Evolutionary conservation across 805 yeast species (phyloP).

Genomic region (Dipodascopsis tothii): DNA sequence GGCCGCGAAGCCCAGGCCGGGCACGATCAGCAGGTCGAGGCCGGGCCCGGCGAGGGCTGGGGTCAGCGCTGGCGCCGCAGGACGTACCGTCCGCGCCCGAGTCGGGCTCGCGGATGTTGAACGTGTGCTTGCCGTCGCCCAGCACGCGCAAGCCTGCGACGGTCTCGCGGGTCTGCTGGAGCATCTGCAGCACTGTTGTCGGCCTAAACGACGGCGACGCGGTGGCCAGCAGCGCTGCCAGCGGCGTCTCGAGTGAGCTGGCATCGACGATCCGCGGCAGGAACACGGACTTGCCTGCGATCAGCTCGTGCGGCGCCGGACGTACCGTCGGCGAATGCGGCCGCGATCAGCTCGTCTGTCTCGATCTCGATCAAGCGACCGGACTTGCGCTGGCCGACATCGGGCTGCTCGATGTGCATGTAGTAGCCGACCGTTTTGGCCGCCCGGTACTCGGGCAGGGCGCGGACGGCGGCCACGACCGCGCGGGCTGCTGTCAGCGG

Average conservation of each 20-base stretch:
- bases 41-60: conserved; percentile 31
- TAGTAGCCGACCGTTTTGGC: conserved; percentile 56
- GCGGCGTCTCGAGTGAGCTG: not conserved
- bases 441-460: conserved; percentile 34
- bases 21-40: conserved; percentile 68
- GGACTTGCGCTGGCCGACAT: conserved; percentile 8
- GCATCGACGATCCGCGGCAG: conserved; percentile 43
- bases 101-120: conserved; percentile 14
- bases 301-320: not conserved
- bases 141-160: conserved; percentile 1
- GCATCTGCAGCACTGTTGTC: conserved; percentile 3
- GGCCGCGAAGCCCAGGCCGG: conserved; percentile 73
- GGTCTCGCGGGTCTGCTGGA: conserved; percentile 1
- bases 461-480: no score
- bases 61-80: not conserved
- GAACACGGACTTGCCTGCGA: conserved; percentile 28
- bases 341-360: conserved; percentile 47
- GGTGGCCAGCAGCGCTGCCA: not conserved
- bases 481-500: no score
- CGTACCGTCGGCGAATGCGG: conserved; percentile 46
- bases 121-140: conserved; percentile 2
- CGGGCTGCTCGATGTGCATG: conserved; percentile 59
- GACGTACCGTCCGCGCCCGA: conserved; percentile 11
- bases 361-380: conserved; percentile 44
- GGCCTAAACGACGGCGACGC: not conserved